These are phyloP conservation scores for Helicocarpus griseus DNA, from an alignment of 2,329 filamentous ascomycete genomes.

Conservation along the genomic window DNA sequence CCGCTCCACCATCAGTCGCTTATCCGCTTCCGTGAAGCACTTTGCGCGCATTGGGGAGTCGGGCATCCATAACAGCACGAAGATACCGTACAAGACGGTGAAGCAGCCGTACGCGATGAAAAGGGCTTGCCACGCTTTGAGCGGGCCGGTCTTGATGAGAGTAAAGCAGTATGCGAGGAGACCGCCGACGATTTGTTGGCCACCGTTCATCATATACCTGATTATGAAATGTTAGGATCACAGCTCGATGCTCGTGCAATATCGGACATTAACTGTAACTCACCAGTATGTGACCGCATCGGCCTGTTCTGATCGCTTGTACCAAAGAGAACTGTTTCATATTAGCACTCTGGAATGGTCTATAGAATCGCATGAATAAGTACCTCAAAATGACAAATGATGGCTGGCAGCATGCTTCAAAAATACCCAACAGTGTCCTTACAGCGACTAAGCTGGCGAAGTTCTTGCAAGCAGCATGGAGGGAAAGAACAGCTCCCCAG, in stretches of 20 bases:
- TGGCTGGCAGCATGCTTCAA: conserved; percentile 61
- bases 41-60: conserved; percentile 64
- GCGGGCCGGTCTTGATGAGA: conserved; percentile 42
- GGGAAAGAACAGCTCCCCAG: conserved; percentile 53
- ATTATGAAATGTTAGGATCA: conserved; percentile 7
- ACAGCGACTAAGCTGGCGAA: conserved; percentile 52
- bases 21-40: conserved; percentile 58
- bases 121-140: conserved; percentile 59
- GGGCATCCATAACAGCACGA: conserved; percentile 55
- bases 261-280: too few relatives aligned
- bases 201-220: conserved; percentile 67
- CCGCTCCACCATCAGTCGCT: conserved; percentile 53
- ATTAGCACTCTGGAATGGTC: background rate
- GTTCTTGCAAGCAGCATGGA: conserved; percentile 51
- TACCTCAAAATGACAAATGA: conserved; percentile 55
- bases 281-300: conserved; percentile 59
- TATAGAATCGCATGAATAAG: conserved; percentile 22
- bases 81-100: conserved; percentile 54
- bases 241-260: too few relatives aligned
- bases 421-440: conserved; percentile 59
- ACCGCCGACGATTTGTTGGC: conserved; percentile 62
- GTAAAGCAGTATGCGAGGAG: conserved; percentile 51
- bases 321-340: conserved; percentile 42
- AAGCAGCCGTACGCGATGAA: conserved; percentile 58
- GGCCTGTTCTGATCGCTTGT: conserved; percentile 58